phyloP scores from a whole-genome alignment of 2,329 filamentous ascomycete genomes.

The Colletotrichum somersetense region DNA sequence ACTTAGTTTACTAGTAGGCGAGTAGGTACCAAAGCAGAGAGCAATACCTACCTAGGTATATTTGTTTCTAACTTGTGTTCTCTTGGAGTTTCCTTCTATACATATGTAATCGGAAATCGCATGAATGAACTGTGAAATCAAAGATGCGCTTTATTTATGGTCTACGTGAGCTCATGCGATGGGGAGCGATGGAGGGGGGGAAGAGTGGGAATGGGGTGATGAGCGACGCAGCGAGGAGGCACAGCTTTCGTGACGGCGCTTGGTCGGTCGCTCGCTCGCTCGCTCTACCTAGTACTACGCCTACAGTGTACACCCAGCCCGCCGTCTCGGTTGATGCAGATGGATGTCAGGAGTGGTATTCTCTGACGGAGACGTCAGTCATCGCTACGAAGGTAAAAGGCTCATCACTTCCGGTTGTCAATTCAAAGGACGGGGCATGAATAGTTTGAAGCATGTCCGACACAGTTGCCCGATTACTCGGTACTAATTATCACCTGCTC shows the following conservation, averaged over 20 bases:
- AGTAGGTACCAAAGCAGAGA: conserved; percentile 12
- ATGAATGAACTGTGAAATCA: neutral
- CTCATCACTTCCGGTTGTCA: neutral
- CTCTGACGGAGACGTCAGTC: neutral
- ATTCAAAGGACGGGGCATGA: neutral
- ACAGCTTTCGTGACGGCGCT: neutral
- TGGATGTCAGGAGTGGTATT: neutral
- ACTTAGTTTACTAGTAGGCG: neutral
- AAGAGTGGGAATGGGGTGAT: neutral
- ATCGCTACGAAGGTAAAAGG: neutral
- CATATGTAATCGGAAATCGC: neutral
- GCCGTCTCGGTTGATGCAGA: neutral
- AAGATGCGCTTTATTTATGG: neutral
- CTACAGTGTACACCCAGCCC: neutral
- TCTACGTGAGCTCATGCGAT: neutral
- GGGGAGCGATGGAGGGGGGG: neutral
- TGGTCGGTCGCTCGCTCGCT: neutral
- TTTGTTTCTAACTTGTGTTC: neutral
- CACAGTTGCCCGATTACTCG: neutral
- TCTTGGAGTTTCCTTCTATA: neutral
- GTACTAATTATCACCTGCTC: neutral
- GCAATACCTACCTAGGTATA: neutral
- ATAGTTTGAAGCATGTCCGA: neutral
- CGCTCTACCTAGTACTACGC: neutral
- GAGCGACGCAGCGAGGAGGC: neutral